Percentiles rank a stretch among this genome's conserved stretches.
Evolutionary conservation across 164 flowering plant species (phyloP).

Genomic region (Nymphaea thermarum): DNA sequence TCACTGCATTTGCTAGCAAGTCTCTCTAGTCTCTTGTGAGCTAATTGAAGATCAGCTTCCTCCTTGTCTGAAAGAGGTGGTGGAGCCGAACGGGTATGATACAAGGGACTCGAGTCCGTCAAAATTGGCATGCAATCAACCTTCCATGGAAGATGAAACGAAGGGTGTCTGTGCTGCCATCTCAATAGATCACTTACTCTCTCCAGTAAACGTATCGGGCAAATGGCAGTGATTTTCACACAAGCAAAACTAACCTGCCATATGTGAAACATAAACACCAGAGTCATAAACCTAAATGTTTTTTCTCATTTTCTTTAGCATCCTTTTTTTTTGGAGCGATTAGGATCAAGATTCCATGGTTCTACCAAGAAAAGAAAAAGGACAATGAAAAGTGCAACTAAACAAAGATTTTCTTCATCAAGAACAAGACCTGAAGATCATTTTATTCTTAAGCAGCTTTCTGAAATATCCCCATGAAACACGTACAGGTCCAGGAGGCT

Average conservation of each 20-base stretch:
- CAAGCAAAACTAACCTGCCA: constrained; percentile 68
- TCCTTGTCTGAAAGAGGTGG: constrained; percentile 48
- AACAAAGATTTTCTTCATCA: not conserved
- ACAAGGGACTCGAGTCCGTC: constrained; percentile 52
- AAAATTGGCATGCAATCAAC: constrained; percentile 43
- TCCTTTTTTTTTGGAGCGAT: not conserved
- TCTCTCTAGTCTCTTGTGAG: constrained; percentile 29
- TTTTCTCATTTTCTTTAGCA: not conserved
- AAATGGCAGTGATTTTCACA: constrained; percentile 78
- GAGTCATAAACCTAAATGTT: no score
- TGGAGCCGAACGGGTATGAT: constrained; percentile 55
- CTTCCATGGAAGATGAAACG: constrained; percentile 77
- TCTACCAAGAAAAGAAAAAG: not conserved
- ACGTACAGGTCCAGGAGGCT: no score
- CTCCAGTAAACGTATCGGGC: constrained; percentile 44
- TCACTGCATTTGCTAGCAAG: constrained; percentile 38
- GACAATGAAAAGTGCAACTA: not conserved
- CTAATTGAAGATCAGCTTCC: constrained; percentile 48
- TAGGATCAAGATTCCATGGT: not conserved
- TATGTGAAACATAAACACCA: not conserved
- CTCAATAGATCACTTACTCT: constrained; percentile 66
- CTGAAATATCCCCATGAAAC: no score
- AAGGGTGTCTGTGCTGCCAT: constrained; percentile 63
- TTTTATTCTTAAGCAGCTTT: not conserved
- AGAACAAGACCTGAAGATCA: not conserved